Conservation (phyloP, 345 rosid species). For the Moricandia arvensis region DNA sequence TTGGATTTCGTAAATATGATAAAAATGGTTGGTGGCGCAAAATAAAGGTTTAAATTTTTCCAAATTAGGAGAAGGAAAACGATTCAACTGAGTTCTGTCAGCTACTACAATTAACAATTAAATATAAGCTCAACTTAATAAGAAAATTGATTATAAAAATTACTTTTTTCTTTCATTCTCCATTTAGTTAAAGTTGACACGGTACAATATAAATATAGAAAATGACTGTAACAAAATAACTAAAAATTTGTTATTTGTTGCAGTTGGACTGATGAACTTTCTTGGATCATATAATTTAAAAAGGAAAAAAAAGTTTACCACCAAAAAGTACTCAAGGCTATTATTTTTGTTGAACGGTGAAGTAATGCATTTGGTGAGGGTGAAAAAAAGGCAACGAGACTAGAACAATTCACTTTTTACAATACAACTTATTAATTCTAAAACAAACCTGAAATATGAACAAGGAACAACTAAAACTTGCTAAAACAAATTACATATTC, state of each 20-base stretch:
- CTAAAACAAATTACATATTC: not conserved
- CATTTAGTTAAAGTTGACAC: not conserved
- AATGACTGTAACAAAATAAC: not conserved
- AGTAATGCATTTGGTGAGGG: not conserved
- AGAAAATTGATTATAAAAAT: not conserved
- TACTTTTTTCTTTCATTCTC: not conserved
- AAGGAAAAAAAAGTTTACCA: not conserved
- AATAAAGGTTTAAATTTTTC: constrained; percentile 1
- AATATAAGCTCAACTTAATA: not conserved
- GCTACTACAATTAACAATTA: not conserved
- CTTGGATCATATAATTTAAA: not conserved
- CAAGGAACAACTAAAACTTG: not conserved
- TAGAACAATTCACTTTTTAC: not conserved
- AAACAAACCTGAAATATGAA: not conserved
- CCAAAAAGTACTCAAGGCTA: not conserved
- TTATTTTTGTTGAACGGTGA: not conserved
- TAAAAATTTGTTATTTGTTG: not conserved
- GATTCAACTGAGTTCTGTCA: not conserved
- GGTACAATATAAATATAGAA: not conserved
- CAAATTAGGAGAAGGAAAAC: constrained; percentile 14
- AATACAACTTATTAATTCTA: not conserved
- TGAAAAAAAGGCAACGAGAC: not conserved
- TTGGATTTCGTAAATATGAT: not conserved
- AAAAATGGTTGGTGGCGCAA: constrained; percentile 13
- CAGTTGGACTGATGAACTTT: not conserved